Conservation (phyloP, 2,329 filamentous ascomycete species). For the Verticillium longisporum region DNA sequence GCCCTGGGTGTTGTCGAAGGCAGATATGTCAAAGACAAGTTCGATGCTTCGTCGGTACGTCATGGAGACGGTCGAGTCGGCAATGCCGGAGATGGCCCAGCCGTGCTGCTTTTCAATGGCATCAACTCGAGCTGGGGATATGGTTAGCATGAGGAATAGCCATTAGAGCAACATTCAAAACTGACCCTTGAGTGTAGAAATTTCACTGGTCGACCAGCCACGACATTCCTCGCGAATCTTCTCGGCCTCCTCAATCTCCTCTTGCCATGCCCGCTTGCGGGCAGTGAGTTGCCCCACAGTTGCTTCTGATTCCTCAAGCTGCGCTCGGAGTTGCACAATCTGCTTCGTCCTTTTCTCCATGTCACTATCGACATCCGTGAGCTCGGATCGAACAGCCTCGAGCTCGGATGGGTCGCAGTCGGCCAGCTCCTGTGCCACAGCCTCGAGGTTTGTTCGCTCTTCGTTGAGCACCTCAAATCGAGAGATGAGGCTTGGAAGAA, state of each 20-base stretch:
- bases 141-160: constrained; percentile 25
- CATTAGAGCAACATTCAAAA: neutral
- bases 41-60: constrained; percentile 66
- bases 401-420: constrained; percentile 78
- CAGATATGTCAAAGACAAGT: constrained; percentile 61
- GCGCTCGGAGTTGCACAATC: constrained; percentile 58
- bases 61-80: constrained; percentile 61
- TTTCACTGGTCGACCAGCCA: constrained; percentile 80
- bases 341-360: constrained; percentile 62
- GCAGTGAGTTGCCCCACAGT: constrained; percentile 56
- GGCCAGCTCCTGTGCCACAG: constrained; percentile 66
- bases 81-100: constrained; percentile 64
- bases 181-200: constrained; percentile 68
- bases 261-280: constrained; percentile 61
- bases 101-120: constrained; percentile 59
- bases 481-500: constrained; percentile 58
- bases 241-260: constrained; percentile 77
- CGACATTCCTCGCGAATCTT: constrained; percentile 79
- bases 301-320: constrained; percentile 61
- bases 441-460: constrained; percentile 62
- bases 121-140: constrained; percentile 52
- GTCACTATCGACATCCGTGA: constrained; percentile 58
- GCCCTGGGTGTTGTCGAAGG: constrained; percentile 41
- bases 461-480: constrained; percentile 54
- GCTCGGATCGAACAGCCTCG: constrained; percentile 60